Evolutionary conservation across 1,284 basidiomycete genomes (phyloP), one percentile per base, ranked within the genome.

Genomic region (Trametes versicolor): DNA sequence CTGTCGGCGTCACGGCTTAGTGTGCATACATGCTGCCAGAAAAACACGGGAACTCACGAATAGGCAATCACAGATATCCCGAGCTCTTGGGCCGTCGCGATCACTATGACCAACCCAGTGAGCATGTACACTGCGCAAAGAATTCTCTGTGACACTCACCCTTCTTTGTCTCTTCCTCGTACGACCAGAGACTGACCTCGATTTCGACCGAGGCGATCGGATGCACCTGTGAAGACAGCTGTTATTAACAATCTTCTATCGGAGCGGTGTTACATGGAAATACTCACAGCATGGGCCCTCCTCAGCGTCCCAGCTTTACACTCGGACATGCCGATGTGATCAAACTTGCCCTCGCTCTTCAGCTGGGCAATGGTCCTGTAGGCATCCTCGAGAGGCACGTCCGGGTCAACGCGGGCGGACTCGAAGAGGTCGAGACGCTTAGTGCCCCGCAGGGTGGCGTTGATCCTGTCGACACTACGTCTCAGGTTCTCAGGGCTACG

Each of bases 21-120:
- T 4, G 7, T 13, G 21, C 29, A 34, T 21, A 23, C 12, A 52
- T 12, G 19, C 17, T 19, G 52, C 34, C 4, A n/a, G 37, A 7
- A 12, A 15, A 41, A 27, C 37, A n/a, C 5, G 29, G 19, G 0
- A 21, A 71, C 77, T 66, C 51, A 79, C 71, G 82, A 83, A 72
- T 90, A 91, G 32, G 82, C 85, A 13, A 82, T 73, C 39, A 90
- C 79, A 10, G 87, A 78, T 45, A 87, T 79, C 7, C 78, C 77
- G 21, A 85, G 79, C 66, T 87, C 81, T 29, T 79, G 73, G 12
- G 77, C 75, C 3, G 77, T 75, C 4, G 72, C 70, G 43, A 81
- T 75, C 9, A 82, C 81, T 79, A 57, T 12, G 32, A 13, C 29
- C 6, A 32, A 19, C 29, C 6, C 5, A 4, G 6, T 57, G 23